Base-by-base conservation (phyloP, 2,329 filamentous ascomycete genomes). In the Grosmannia penicillata region DNA sequence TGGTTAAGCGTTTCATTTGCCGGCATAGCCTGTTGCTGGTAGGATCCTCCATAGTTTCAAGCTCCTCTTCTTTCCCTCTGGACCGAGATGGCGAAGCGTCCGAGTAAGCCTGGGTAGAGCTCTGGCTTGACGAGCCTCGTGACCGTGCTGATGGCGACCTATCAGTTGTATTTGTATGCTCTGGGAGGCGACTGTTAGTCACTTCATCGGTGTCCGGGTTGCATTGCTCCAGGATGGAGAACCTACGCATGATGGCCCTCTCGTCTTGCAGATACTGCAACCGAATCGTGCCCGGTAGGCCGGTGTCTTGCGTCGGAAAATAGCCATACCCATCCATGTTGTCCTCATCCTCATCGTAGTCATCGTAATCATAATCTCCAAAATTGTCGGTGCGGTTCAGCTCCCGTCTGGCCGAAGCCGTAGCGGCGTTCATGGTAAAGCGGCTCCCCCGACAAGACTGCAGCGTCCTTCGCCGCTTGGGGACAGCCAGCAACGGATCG, bases 381-480 rank as follows among this genome's bases (percentile, higher is more conserved):
- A 39, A 40, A 9, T 41, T 40, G 39, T 47, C 45, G 1, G 45
- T 39, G 11, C 8, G 13, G 14, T 45, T 44, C 25, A 30, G 8
- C 4, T 29, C 10, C 6, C 45, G 27, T 8, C 45, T 22, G n/a
- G 24, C 6, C 4, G 35, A 24, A 0, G 34, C 34, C 3, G 21
- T 18, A 0, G 40, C 32, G 6, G 33, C 37, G 0, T 35, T 17
- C 2, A 39, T 32, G 19, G 37, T 28, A 29, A 45, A 44, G 9
- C 40, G 41, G 10, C 28, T 36, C n/a, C 41, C 43, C 3, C 28
- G 34, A 8, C 37, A 37, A 3, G 27, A 24, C 4, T 19, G 17
- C 7, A 40, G 11, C 1, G 27, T 13, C 11, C 13, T 45, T 36
- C 58, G 53, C 41, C 49, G 55, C 47, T 63, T 64, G 33, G 53